Percentiles rank a stretch among this genome's conserved stretches.
phyloP scores from a whole-genome alignment of 2,329 filamentous ascomycete genomes.

The Microascus cirrosus region DNA sequence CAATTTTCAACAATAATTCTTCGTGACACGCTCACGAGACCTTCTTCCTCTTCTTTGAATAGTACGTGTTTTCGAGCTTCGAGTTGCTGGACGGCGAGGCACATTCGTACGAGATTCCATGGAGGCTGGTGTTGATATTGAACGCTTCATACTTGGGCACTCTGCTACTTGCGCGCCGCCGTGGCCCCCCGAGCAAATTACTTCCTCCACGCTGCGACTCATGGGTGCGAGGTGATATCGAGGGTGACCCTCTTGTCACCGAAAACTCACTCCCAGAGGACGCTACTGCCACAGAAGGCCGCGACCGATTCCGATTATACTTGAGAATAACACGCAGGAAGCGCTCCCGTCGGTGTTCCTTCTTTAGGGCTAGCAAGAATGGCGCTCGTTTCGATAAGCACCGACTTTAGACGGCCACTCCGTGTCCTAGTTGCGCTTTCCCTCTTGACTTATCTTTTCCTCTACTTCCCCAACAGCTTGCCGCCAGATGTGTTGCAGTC shows the following conservation, averaged over 20 bases:
- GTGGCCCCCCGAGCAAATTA: no score
- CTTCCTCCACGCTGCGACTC: no score
- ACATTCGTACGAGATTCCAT: no score
- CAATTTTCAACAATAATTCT: not conserved
- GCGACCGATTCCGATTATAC: not conserved
- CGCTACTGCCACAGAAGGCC: not conserved
- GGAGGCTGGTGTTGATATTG: no score
- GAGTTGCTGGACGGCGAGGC: no score
- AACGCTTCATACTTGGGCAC: no score
- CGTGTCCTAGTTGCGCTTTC: not conserved
- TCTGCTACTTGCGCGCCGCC: no score
- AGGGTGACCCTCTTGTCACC: not conserved
- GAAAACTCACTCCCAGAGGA: not conserved
- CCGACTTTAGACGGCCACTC: conserved; percentile 1
- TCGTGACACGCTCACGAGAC: no score
- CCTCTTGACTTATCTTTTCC: not conserved
- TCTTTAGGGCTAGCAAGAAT: not conserved
- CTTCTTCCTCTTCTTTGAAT: no score
- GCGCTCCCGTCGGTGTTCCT: not conserved
- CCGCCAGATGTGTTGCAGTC: not conserved
- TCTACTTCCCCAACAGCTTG: not conserved
- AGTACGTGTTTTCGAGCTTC: no score
- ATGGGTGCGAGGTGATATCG: no score
- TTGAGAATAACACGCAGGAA: not conserved
- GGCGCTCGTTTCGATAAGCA: conserved; percentile 1